Evolutionary conservation across 345 rosid species (phyloP), one percentile per base, ranked within the genome.

Genomic region (Cardamine resedifolia): DNA sequence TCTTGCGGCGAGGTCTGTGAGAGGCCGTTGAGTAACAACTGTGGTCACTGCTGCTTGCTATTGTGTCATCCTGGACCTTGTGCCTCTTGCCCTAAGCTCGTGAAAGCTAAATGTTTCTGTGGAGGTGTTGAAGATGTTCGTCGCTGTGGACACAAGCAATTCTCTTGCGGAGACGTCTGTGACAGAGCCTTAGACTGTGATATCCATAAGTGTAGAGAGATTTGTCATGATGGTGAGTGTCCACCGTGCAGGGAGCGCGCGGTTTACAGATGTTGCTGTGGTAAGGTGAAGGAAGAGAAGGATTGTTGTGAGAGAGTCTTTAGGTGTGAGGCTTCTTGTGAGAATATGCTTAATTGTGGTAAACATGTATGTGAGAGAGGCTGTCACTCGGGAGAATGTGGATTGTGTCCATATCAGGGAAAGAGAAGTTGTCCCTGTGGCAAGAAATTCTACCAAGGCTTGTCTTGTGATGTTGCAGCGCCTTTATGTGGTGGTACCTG

Each of bases 21-120:
- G 21, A 73, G 97, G 9, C 84, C 86, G 9, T 73, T 94, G 83
- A 81, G 82, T 53, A 59, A 83, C 50, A 80, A 79, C 21, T 94
- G 96, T 27, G 97, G 97, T 3, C 97, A 94, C 66, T 81, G 75
- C 58, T 91, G 98, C 51, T 78, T 94, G 70, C 76, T 94, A 6
- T 76, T 94, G 11, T 91, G 91, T 41, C 98, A 94, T 55, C 97
- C 98, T 2, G 98, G 97, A 8, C 93, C 97, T 21, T 89, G 96
- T 72, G 95, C 98, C 0, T 72, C 97, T 39, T 94, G 97, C 66
- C 97, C 97, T 1, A 87, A 89, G 80, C 83, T 88, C 2, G 83
- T 88, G 2, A 81, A 82, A 38, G 58, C 82, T 16, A 58, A 61
- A 15, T 94, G 97, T 77, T 91, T 85, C 64, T 94, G 97, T 14